Base-by-base conservation (phyloP, 2,329 filamentous ascomycete species). In the Claviceps citrina region DNA sequence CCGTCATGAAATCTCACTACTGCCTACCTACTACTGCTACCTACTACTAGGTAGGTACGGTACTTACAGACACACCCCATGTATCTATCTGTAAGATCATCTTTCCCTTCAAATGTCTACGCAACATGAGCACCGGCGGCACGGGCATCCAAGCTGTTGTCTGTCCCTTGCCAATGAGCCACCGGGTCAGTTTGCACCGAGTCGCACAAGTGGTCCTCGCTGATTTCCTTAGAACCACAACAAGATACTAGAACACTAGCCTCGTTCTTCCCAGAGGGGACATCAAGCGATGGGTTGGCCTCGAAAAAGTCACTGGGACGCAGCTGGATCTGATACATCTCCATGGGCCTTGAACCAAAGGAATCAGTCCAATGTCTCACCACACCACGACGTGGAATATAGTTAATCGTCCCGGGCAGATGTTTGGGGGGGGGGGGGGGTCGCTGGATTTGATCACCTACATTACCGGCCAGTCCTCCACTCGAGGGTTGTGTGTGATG, bases 381-480 rank as follows among this genome's bases (percentile, higher is more conserved):
- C 37, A 16, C 19, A 15, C 25, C 28, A 12, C 16, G 8, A 19
- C 10, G 30, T 31, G 16, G 16, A 31, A 18, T 12, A 6, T 31
- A 15, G 26, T 6, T 4, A 27, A 27, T 27, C 7, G 26, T 13
- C 10, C 7, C 10, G 10, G 7, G 26, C 22, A 27, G 26, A n/a
- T n/a, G n/a, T n/a, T n/a, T n/a, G 26, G 4, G 26, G 26, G 26
- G 26, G 26, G 26, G 7, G 26, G 7, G 16, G 15, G 24, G 18
- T 15, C 2, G 3, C n/a, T n/a, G n/a, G n/a, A n/a, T n/a, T n/a
- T n/a, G n/a, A n/a, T n/a, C n/a, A 61, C 66, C 62, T 49, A 68
- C 65, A 68, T 69, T 8, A 68, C 65, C 4, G 65, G 65, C 66
- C 66, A 68, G 44, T 69, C 65, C 46, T 69, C 65, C 5, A 67